These are phyloP conservation scores for Zalaria sp. DNA, from an alignment of 2,329 filamentous ascomycete species.

Conservation along the genomic window DNA sequence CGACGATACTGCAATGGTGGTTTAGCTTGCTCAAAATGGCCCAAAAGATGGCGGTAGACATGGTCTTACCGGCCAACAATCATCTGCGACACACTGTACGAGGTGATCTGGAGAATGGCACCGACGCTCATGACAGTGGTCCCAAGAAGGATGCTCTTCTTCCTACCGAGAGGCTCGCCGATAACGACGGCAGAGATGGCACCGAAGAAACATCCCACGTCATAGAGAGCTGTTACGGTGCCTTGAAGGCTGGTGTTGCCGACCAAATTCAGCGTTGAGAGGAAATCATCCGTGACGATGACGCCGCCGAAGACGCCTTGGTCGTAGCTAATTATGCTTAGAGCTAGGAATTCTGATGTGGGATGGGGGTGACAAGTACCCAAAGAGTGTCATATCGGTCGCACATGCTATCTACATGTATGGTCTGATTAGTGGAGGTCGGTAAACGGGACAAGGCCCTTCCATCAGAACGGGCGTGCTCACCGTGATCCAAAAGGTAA, in stretches of 20 bases:
- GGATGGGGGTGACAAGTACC: conserved; percentile 8
- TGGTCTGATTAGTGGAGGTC: background rate
- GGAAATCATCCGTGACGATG: conserved; percentile 39
- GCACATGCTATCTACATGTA: conserved; percentile 23
- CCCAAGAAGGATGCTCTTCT: conserved; percentile 32
- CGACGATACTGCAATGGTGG: conserved; percentile 20
- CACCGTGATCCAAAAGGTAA: conserved; percentile 42
- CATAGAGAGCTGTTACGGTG: conserved; percentile 44
- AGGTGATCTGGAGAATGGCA: conserved; percentile 32
- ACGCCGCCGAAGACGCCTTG: conserved; percentile 41
- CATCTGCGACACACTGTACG: conserved; percentile 33
- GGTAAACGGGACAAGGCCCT: background rate
- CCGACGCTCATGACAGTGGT: conserved; percentile 35
- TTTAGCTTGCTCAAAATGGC: background rate
- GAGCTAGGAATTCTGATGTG: conserved; percentile 7
- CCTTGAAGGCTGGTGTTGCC: conserved; percentile 16
- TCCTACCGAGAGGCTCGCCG: conserved; percentile 34
- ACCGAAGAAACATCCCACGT: conserved; percentile 47
- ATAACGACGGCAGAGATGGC: conserved; percentile 34
- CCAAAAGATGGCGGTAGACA: too few species aligned
- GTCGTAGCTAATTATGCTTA: conserved; percentile 22
- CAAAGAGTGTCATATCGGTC: conserved; percentile 35
- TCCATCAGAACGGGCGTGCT: background rate
- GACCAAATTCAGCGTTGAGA: conserved; percentile 31
- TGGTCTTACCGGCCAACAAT: conserved; percentile 24